Conservation (phyloP, 2,329 filamentous ascomycete species). For the Hortaea werneckii region DNA sequence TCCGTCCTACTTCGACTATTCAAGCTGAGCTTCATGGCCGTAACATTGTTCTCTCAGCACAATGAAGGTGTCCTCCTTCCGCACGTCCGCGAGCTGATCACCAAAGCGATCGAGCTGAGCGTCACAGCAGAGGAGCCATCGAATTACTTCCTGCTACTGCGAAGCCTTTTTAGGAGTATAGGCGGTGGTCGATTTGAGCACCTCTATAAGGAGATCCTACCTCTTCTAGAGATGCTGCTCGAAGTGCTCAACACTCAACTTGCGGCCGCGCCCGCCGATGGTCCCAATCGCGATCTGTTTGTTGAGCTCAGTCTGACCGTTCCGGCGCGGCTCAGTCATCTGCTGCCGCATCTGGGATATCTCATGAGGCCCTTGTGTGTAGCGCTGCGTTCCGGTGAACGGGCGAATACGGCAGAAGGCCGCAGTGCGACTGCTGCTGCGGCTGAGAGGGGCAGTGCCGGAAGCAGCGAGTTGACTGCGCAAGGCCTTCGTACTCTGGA, state of each 20-base stretch:
- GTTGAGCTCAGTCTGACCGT: slow-evolving; percentile 96
- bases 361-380: slow-evolving; percentile 97
- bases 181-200: slow-evolving; percentile 96
- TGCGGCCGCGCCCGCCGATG: slow-evolving; percentile 82
- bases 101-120: slow-evolving; percentile 90
- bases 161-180: slow-evolving; percentile 91
- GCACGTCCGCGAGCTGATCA: slow-evolving; percentile 94
- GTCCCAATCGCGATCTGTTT: slow-evolving; percentile 84
- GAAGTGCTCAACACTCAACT: slow-evolving; percentile 95
- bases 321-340: slow-evolving; percentile 83
- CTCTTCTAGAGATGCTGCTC: slow-evolving; percentile 90
- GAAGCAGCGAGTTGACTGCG: slow-evolving; percentile 63
- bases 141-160: slow-evolving; percentile 92
- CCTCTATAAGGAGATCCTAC: slow-evolving; percentile 94
- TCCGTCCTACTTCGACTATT: slow-evolving; percentile 89
- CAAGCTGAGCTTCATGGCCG: slow-evolving; percentile 98
- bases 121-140: slow-evolving; percentile 94
- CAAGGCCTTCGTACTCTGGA: slow-evolving; percentile 90
- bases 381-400: slow-evolving; percentile 66
- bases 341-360: slow-evolving; percentile 89
- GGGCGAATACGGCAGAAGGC: slow-evolving; percentile 6
- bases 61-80: slow-evolving; percentile 94
- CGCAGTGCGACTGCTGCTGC: slow-evolving; percentile 1
- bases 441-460: slow-evolving; percentile 10
- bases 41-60: slow-evolving; percentile 85